phyloP scores from a whole-genome alignment of 1,139 yeast genomes.

The Nakaseomyces kungkrabaensis region DNA sequence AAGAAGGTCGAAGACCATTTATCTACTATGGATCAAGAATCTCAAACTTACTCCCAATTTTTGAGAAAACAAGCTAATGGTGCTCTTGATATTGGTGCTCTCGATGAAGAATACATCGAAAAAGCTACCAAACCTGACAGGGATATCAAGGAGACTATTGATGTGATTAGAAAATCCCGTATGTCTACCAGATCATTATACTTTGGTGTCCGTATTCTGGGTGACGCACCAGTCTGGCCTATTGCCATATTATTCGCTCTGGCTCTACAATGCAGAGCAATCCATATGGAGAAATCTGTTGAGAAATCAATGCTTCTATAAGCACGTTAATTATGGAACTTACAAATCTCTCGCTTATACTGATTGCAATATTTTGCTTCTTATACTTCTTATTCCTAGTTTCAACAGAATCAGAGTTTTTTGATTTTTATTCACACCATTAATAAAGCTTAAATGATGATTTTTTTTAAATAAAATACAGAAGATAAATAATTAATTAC shows the following conservation, averaged over 20 bases:
- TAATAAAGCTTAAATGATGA: no score
- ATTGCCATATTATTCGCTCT: conserved; percentile 69
- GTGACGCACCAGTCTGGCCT: conserved; percentile 84
- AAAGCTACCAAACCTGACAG: conserved; percentile 36
- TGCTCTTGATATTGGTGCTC: conserved; percentile 38
- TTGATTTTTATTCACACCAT: no score
- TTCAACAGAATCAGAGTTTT: no score
- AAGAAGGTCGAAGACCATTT: conserved; percentile 48
- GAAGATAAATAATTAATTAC: background rate
- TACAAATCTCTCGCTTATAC: background rate
- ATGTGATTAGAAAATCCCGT: conserved; percentile 37
- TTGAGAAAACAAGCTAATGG: conserved; percentile 46
- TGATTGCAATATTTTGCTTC: no score
- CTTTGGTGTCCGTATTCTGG: conserved; percentile 62
- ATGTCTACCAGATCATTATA: conserved; percentile 51
- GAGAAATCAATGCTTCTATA: background rate
- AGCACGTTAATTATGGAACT: background rate
- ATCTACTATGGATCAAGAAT: conserved; percentile 35
- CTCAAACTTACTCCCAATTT: conserved; percentile 43
- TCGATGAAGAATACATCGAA: conserved; percentile 37
- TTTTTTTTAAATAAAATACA: background rate
- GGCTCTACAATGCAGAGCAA: conserved; percentile 61
- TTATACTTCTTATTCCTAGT: no score
- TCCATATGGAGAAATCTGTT: conserved; percentile 13
- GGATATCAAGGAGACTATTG: conserved; percentile 34